phyloP scores from a whole-genome alignment of 352 stramenopile genomes.

The Pilasporangium apinafurcum region DNA sequence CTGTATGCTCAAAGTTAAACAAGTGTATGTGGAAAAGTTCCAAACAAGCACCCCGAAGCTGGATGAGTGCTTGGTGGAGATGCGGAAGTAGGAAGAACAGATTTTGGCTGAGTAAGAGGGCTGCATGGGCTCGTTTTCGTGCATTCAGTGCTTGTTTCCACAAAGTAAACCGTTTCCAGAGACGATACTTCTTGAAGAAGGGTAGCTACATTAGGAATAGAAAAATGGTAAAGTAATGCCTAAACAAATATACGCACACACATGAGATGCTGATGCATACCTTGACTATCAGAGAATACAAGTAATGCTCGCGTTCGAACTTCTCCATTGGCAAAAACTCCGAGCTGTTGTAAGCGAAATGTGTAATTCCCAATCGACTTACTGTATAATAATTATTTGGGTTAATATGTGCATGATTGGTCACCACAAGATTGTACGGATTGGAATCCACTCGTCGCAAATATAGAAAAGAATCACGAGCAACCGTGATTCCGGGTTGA shows the following conservation, averaged over 20 bases:
- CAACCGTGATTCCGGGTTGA: slow-evolving; percentile 4
- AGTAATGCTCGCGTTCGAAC: slow-evolving; percentile 89
- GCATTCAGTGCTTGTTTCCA: slow-evolving; percentile 80
- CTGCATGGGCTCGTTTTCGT: slow-evolving; percentile 24
- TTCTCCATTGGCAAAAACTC: slow-evolving; percentile 87
- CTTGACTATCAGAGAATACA: slow-evolving; percentile 80
- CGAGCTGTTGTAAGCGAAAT: slow-evolving; percentile 68
- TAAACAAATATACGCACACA: neutral
- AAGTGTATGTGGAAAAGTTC: slow-evolving; percentile 28
- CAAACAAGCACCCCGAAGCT: slow-evolving; percentile 59
- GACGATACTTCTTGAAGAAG: slow-evolving; percentile 87
- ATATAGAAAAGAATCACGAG: slow-evolving; percentile 71
- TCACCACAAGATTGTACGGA: slow-evolving; percentile 66
- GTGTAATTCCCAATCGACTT: slow-evolving; percentile 83
- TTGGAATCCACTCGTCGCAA: slow-evolving; percentile 63
- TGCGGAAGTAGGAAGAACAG: slow-evolving; percentile 87
- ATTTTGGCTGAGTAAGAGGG: slow-evolving; percentile 52
- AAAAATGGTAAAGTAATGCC: neutral
- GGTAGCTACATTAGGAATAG: slow-evolving; percentile 28
- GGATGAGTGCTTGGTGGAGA: slow-evolving; percentile 74
- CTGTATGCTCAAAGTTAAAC: slow-evolving; percentile 31
- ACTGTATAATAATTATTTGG: slow-evolving; percentile 88
- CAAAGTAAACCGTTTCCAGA: slow-evolving; percentile 88
- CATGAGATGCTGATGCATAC: slow-evolving; percentile 11
- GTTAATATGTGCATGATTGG: slow-evolving; percentile 60